These are phyloP conservation scores for Talaromyces stipitatus DNA, from an alignment of 495 filamentous ascomycete species.

Conservation along the genomic window DNA sequence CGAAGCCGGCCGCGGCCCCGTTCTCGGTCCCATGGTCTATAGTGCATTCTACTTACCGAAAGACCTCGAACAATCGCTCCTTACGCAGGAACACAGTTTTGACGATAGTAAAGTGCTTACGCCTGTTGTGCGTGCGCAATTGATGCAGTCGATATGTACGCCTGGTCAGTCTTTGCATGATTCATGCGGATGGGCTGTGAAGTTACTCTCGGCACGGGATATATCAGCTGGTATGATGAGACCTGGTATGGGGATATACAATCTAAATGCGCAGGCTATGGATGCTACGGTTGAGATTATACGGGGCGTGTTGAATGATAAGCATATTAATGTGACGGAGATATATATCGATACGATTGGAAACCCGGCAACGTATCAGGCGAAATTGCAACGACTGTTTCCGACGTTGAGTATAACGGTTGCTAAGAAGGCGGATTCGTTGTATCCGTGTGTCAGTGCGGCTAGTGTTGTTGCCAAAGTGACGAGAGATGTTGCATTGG, in stretches of 20 bases:
- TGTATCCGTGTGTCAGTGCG: conserved; percentile 91
- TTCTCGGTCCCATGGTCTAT: conserved; percentile 97
- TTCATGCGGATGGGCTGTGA: conserved; percentile 75
- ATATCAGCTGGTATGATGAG: conserved; percentile 76
- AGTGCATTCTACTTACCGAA: conserved; percentile 78
- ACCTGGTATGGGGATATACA: conserved; percentile 58
- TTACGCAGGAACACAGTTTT: conserved; percentile 72
- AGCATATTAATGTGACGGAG: conserved; percentile 71
- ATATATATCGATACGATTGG: conserved; percentile 97
- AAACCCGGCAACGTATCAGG: conserved; percentile 71
- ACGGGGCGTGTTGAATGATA: conserved; percentile 56
- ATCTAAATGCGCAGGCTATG: conserved; percentile 96
- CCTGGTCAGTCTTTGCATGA: conserved; percentile 52
- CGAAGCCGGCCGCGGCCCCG: conserved; percentile 91
- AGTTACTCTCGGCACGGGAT: conserved; percentile 74
- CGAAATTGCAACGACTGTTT: conserved; percentile 74
- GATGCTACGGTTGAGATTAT: conserved; percentile 90
- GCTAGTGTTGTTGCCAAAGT: conserved; percentile 95
- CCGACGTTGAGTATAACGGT: conserved; percentile 76
- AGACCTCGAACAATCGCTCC: conserved; percentile 57
- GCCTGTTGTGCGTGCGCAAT: conserved; percentile 57
- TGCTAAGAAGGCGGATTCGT: conserved; percentile 88
- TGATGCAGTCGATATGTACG: conserved; percentile 72
- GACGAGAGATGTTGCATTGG: conserved; percentile 81
- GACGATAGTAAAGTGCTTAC: conserved; percentile 89